Percentiles rank a stretch among this genome's conserved stretches.
Evolutionary conservation across 2,329 filamentous ascomycete genomes (phyloP).

Genomic region (Orbilia ellipsospora): DNA sequence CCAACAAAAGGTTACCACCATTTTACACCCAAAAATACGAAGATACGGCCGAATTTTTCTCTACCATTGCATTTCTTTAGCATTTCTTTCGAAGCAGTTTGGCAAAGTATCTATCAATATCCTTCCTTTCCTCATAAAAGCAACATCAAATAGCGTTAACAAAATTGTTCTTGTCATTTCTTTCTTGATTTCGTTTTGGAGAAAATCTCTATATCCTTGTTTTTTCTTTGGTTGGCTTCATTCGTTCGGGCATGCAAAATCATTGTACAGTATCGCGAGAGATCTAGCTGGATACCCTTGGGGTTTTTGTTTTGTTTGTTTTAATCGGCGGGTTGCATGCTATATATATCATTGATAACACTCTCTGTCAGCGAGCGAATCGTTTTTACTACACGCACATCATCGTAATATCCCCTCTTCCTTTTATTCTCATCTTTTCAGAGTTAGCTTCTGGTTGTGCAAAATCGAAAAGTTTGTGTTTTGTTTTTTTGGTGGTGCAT

Average conservation of each 20-base stretch:
- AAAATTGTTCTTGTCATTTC: no score
- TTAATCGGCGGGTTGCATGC: constrained; percentile 9
- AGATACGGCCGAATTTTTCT: constrained; percentile 28
- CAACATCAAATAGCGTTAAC: constrained; percentile 9
- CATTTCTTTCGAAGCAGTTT: no score
- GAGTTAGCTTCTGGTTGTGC: neutral
- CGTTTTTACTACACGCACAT: constrained; percentile 10
- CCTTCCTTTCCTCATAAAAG: neutral
- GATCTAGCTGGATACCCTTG: constrained; percentile 33
- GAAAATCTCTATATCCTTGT: no score
- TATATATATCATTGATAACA: constrained; percentile 18
- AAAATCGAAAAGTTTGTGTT: constrained; percentile 7
- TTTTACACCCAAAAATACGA: constrained; percentile 7
- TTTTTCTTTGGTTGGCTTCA: constrained; percentile 2
- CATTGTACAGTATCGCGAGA: constrained; percentile 47
- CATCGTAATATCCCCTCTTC: constrained; percentile 9
- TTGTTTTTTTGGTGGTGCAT: neutral
- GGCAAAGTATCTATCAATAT: no score
- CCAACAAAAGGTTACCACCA: neutral
- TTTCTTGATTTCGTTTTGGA: no score
- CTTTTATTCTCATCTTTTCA: constrained; percentile 7
- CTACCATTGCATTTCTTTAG: constrained; percentile 3
- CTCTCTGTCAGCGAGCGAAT: constrained; percentile 7
- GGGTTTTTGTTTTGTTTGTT: neutral
- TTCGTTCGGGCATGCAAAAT: neutral